Base-by-base conservation (phyloP, 805 yeast genomes). In the Wickerhamiella nectarea region DNA sequence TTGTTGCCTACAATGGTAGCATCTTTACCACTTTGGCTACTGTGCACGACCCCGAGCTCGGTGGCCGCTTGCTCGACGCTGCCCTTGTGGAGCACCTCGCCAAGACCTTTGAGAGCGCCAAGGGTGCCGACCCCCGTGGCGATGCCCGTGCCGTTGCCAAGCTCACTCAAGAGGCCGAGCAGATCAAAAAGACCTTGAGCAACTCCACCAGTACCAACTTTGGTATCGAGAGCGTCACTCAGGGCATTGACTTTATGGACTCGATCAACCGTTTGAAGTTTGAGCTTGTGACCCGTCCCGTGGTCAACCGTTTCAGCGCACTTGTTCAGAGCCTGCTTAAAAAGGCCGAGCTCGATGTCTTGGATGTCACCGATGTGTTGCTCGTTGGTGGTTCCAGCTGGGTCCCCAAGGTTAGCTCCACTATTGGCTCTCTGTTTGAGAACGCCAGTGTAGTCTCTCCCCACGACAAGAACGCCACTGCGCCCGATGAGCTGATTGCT, bases 321-420 rank as follows among this genome's bases (percentile, higher is more conserved):
- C 89, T 91, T 57, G 80, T 84, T 45, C 84, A 79, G 58, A 65
- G 70, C 46, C 78, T 75, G 42, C 79, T 91, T 50, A 63, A 68
- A 52, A 86, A 86, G 71, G 95, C 97, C 43, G 79, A 77, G 45
- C 69, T 85, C 52, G 95, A 87, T 53, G 71, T 76, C 35, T 72
- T 87, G 57, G 95, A 86, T 58, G 73, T 91, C 50, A 91, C 86
- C 61, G 94, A 87, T 63, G 91, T 91, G 41, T 66, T 91, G 52
- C 77, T 91, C 49, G 89, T 76, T 49, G 98, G 98, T 66, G 98
- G 98, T 59, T 72, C 83, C 43, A 80, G 97, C 28, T 78, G 82
- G 70, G 77, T 86, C 52, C 96, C 97, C 56, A 91, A 91, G 70
- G 72, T 91, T 57, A 84, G 93, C 38, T 59, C 78, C 43, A 78